Conservation (phyloP, 192 early-diverging fungal genomes). For the Coemansia nantahalensis region DNA sequence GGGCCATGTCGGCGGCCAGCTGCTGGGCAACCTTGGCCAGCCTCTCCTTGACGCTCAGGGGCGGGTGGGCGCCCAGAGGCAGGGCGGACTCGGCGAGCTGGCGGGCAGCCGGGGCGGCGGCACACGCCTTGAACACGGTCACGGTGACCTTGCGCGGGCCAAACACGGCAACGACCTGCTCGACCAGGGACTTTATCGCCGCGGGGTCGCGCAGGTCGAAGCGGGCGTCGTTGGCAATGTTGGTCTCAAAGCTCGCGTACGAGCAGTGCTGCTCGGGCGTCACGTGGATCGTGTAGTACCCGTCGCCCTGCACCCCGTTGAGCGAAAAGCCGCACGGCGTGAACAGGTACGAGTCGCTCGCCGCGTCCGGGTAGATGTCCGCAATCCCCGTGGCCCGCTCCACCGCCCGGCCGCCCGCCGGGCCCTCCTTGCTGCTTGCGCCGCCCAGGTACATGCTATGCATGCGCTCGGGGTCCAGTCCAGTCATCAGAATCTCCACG, state of each 20-base stretch:
- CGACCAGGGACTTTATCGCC: slow-evolving; percentile 65
- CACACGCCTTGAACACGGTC: slow-evolving; percentile 69
- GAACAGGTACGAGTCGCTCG: slow-evolving; percentile 88
- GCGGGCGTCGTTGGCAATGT: slow-evolving; percentile 64
- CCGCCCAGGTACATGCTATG: slow-evolving; percentile 67
- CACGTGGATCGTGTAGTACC: slow-evolving; percentile 97
- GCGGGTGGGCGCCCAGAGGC: neutral
- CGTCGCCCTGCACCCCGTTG: slow-evolving; percentile 79
- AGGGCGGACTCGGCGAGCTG: slow-evolving; percentile 1
- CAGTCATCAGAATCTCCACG: slow-evolving; percentile 95
- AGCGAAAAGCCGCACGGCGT: slow-evolving; percentile 96
- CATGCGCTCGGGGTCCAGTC: slow-evolving; percentile 78
- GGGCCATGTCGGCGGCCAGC: slow-evolving; percentile 6
- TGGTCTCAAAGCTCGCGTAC: slow-evolving; percentile 98
- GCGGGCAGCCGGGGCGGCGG: slow-evolving; percentile 1
- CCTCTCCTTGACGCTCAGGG: neutral
- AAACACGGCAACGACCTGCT: slow-evolving; percentile 80
- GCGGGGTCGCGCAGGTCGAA: slow-evolving; percentile 43
- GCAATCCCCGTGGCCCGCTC: slow-evolving; percentile 78
- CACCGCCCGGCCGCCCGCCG: slow-evolving; percentile 62
- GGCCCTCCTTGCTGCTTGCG: slow-evolving; percentile 59
- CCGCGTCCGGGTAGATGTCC: slow-evolving; percentile 74
- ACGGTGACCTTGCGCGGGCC: slow-evolving; percentile 74
- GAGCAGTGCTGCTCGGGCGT: slow-evolving; percentile 98
- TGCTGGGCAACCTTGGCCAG: slow-evolving; percentile 4